Conservation (phyloP, 345 rosid genomes). For the Salix caprea region DNA sequence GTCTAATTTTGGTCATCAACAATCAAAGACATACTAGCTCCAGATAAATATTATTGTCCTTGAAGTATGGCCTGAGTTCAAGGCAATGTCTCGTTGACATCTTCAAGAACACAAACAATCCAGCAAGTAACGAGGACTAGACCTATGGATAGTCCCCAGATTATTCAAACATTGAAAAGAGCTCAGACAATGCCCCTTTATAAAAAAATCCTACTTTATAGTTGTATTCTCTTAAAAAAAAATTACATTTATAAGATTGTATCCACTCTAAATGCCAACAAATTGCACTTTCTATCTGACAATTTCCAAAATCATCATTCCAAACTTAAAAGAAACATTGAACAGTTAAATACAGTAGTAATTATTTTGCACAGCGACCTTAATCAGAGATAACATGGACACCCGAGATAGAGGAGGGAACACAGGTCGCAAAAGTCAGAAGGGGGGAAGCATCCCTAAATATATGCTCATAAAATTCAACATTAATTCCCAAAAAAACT, state of each 20-base stretch:
- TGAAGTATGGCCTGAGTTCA: background rate
- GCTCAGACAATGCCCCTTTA: background rate
- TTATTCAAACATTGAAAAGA: background rate
- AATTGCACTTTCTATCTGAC: background rate
- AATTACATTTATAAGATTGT: background rate
- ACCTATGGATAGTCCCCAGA: background rate
- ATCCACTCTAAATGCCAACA: background rate
- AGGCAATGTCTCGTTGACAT: background rate
- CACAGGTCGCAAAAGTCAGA: background rate
- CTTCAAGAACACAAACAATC: background rate
- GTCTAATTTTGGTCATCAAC: background rate
- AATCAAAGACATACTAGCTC: background rate
- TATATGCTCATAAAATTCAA: background rate
- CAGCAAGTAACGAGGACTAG: background rate
- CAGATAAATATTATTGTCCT: background rate
- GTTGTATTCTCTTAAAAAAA: background rate
- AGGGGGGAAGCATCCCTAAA: background rate
- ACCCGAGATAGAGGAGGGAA: background rate
- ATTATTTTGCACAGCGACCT: background rate
- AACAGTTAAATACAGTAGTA: background rate
- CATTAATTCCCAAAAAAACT: background rate
- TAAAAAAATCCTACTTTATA: background rate
- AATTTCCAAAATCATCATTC: background rate
- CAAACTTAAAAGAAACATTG: background rate
- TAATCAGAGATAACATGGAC: background rate